Evolutionary conservation across 768 basidiomycete species (phyloP).

Genomic region (Xerocomellus chrysenteron): DNA sequence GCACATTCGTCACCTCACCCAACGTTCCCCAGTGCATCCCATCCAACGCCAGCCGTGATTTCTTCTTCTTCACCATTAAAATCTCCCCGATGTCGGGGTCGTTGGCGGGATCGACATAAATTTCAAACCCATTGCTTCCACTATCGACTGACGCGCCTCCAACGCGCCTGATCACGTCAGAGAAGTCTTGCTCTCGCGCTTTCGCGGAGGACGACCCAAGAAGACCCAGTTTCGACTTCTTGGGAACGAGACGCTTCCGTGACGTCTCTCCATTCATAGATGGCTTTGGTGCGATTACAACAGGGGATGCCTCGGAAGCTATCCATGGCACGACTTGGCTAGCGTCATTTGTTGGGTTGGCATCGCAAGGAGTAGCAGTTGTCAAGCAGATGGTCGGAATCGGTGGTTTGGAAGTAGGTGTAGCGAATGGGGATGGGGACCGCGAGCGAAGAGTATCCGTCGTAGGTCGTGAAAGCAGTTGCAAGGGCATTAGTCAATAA

Average conservation of each 20-base stretch:
- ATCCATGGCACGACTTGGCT: slow-evolving; percentile 27
- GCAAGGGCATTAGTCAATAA: slow-evolving; percentile 30
- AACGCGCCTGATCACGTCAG: slow-evolving; percentile 58
- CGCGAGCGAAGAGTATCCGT: slow-evolving; percentile 24
- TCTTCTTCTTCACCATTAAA: slow-evolving; percentile 75
- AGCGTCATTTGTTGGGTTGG: slow-evolving; percentile 36
- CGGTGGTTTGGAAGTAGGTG: slow-evolving; percentile 29
- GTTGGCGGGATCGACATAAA: slow-evolving; percentile 62
- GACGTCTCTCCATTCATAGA: slow-evolving; percentile 18
- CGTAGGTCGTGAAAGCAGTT: slow-evolving; percentile 31
- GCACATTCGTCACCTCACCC: slow-evolving; percentile 62
- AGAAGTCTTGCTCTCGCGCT: slow-evolving; percentile 47
- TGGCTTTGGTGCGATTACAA: slow-evolving; percentile 32
- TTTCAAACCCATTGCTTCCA: slow-evolving; percentile 60
- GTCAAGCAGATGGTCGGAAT: slow-evolving; percentile 69
- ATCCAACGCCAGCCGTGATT: slow-evolving; percentile 58
- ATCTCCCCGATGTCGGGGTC: slow-evolving; percentile 71
- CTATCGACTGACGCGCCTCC: slow-evolving; percentile 25
- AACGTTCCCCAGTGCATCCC: slow-evolving; percentile 56
- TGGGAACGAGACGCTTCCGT: slow-evolving; percentile 61
- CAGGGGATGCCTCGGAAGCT: slow-evolving; percentile 5
- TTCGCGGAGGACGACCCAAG: slow-evolving; percentile 34
- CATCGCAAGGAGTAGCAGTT: slow-evolving; percentile 61
- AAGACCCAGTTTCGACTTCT: slow-evolving; percentile 66
- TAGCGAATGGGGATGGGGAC: slow-evolving; percentile 29